Conservation (phyloP, 306 rosid genomes). For the Trichosanthes truncata region DNA sequence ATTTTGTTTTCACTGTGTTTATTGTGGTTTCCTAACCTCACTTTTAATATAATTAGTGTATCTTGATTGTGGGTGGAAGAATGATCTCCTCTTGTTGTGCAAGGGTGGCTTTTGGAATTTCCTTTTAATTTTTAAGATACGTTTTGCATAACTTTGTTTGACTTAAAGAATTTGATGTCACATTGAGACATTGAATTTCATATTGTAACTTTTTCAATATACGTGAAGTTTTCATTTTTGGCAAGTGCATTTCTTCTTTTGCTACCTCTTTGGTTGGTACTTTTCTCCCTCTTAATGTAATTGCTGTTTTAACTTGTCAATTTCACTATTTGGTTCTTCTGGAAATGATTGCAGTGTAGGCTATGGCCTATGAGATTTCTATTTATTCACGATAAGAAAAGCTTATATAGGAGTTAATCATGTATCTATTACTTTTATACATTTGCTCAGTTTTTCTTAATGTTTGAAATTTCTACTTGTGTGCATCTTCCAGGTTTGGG, state of each 20-base stretch:
- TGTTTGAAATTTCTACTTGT: constrained; percentile 15
- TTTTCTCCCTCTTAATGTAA: neutral
- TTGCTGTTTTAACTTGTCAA: neutral
- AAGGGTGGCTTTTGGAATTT: neutral
- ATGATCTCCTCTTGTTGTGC: neutral
- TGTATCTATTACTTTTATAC: neutral
- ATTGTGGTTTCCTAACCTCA: neutral
- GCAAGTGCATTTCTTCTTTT: neutral
- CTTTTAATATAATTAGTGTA: neutral
- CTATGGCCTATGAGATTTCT: neutral
- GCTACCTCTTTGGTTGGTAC: neutral
- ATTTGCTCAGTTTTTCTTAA: neutral
- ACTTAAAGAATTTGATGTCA: neutral
- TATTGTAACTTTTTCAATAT: neutral
- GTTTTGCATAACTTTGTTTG: neutral
- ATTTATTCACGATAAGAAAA: neutral
- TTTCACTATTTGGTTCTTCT: neutral
- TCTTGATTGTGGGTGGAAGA: neutral
- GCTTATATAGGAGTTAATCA: neutral
- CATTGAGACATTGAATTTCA: neutral
- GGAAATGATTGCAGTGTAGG: neutral
- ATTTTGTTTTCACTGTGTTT: neutral
- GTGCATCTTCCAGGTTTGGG: constrained; percentile 87
- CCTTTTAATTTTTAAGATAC: neutral
- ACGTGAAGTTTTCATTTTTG: neutral